Base-by-base conservation (phyloP, 1,284 basidiomycete species). In the Gymnopus androsaceus region DNA sequence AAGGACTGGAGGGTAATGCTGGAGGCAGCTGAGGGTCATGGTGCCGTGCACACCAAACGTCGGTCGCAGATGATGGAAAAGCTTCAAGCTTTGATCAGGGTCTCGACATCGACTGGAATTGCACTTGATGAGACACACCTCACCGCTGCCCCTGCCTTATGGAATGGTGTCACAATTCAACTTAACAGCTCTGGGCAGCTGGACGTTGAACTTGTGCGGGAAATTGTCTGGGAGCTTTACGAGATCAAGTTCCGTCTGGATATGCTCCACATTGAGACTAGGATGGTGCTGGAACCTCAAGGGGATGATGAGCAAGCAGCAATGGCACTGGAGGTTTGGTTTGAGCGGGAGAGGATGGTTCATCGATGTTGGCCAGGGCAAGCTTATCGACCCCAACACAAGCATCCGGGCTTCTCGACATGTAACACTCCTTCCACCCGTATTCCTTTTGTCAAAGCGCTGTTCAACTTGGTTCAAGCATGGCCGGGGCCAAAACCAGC, bases 191-290 rank as follows among this genome's bases (percentile, higher is more conserved):
- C 5, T 30, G 42, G 42, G 14, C 5, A 6, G 12, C 11, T 21
- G 4, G 42, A 45, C 9, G 7, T 21, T 15, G 4, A 41, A 15
- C 15, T 30, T 51, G 49, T 25, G 4, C 4, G 28, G 19, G 21
- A 38, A 17, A 21, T 38, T 14, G 17, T 50, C 8, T 50, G 48
- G 48, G 48, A 50, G 33, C 23, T 50, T 17, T 50, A 38, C 19
- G 48, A 51, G 23, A 27, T 41, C 23, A 40, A 27, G 4, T 51
- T 51, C 40, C 37, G 37, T 4, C 23, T 40, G 17, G 49, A 51
- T 17, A 21, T 51, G 5, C 21, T 51, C 34, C 38, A 15, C 4
- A 34, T 51, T 12, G 49, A 51, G 15, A 8, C 9, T 7, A 11
- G 17, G 4, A 3, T 48, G 46, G 7, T 48, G 4, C 28, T 27